Evolutionary conservation across 257 asterid species (phyloP).

Genomic region (Gynochthodes officinalis): DNA sequence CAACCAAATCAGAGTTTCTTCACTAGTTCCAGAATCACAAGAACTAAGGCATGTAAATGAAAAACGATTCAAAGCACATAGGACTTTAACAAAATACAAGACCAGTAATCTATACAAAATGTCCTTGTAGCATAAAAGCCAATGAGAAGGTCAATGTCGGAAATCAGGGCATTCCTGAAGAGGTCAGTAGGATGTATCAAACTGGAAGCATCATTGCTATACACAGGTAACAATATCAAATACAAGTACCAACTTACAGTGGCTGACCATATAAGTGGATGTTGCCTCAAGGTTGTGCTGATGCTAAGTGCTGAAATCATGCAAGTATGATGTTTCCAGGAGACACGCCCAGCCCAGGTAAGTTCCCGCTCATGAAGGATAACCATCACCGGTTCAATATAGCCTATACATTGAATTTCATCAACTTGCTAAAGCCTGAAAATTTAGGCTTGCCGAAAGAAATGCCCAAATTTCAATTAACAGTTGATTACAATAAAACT

Average conservation of each 20-base stretch:
- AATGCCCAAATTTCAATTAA: not conserved
- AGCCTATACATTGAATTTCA: conserved; percentile 50
- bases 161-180: too few relatives aligned
- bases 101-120: not conserved
- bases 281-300: conserved; percentile 89
- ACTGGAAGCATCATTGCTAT: not conserved
- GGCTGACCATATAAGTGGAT: conserved; percentile 97
- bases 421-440: conserved; percentile 11
- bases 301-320: conserved; percentile 93
- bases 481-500: not conserved
- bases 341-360: conserved; percentile 97
- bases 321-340: conserved; percentile 89
- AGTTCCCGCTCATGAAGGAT: conserved; percentile 92
- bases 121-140: not conserved
- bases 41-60: too few relatives aligned
- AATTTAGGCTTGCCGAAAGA: not conserved
- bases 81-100: not conserved
- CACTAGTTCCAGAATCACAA: too few relatives aligned
- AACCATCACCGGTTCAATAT: conserved; percentile 96
- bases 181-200: not conserved
- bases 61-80: not conserved
- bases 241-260: conserved; percentile 43
- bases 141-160: too few relatives aligned
- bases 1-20: too few relatives aligned
- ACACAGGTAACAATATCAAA: not conserved